Conservation (phyloP, 352 stramenopile species). For the Globisporangium solare region DNA sequence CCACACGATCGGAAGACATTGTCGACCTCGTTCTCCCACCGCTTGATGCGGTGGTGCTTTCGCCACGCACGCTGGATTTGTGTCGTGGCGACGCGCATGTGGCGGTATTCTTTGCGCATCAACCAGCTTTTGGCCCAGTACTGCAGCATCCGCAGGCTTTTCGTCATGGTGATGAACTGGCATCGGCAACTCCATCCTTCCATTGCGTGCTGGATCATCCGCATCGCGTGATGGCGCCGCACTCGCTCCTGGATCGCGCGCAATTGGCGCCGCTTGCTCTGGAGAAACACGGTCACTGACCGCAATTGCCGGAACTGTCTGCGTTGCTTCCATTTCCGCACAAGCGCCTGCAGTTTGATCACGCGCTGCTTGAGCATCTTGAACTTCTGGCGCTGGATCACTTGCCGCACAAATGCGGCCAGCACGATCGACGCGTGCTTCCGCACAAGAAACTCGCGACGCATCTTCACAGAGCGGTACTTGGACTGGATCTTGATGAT, state of each 20-base stretch:
- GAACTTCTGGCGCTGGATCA: constrained; percentile 61
- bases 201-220: constrained; percentile 43
- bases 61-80: constrained; percentile 44
- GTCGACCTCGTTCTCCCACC: constrained; percentile 43
- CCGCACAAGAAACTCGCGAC: constrained; percentile 38
- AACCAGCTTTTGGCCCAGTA: constrained; percentile 53
- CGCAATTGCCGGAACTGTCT: constrained; percentile 25
- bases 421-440: constrained; percentile 59
- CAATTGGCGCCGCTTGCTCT: constrained; percentile 42
- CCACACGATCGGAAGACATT: constrained; percentile 36
- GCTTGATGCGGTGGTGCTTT: constrained; percentile 24
- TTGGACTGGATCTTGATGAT: constrained; percentile 42
- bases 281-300: constrained; percentile 27
- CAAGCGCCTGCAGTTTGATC: constrained; percentile 58
- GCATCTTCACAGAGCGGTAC: constrained; percentile 34
- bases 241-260: constrained; percentile 18
- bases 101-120: constrained; percentile 37
- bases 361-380: constrained; percentile 54
- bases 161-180: constrained; percentile 31
- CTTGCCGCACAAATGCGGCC: constrained; percentile 62
- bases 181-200: constrained; percentile 42
- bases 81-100: constrained; percentile 18
- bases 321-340: constrained; percentile 39
- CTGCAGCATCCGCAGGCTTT: constrained; percentile 31
- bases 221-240: constrained; percentile 26